Evolutionary conservation across 345 rosid species (phyloP), one percentile per base, ranked within the genome.

Genomic region (Citrus hindsii): DNA sequence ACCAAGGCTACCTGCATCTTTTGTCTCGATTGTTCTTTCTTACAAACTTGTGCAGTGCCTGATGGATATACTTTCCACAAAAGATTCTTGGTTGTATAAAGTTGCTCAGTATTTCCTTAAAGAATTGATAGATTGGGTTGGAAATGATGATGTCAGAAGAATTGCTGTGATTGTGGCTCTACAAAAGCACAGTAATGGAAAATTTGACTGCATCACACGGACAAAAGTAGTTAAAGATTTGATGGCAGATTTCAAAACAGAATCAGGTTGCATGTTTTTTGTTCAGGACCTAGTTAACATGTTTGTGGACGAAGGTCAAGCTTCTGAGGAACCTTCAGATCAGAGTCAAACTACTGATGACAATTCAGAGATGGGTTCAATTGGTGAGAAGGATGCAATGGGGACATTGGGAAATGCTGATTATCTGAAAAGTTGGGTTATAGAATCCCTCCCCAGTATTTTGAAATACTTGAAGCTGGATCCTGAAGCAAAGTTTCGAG

Each of bases 261-360:
- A 94, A 83, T 71, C 85, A 3, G 98, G 98, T 69, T 92, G 93
- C 82, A 88, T 84, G 85, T 82, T 94, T 37, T 97, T 94, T 82
- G 89, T 94, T 75, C 92, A 93, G 87, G 90, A 88, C 77, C 80
- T 94, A 81, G 85, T 85, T 79, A 77, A 88, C 87, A 82, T 97
- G 90, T 97, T 96, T 81, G 89, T 97, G 70, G 98, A 97, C 85
- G 97, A 89, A 77, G 88, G 88, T 63, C 88, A 87, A 77, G 81
- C 84, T 79, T 87, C 93, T 14, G 98, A 90, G 80, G 94, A 94
- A 83, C 92, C 98, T 71, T 97, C 98, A 40, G 98, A 94, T 87
- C 99, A 94, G 87, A 96, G 98, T 86, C 98, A 95, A 87, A 94
- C 99, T 75, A 96, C 98, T 21, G 99, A 97, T 89, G 99, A 97